These are phyloP conservation scores for Aspergillus diversus DNA, from an alignment of 495 filamentous ascomycete genomes.

Conservation along the genomic window DNA sequence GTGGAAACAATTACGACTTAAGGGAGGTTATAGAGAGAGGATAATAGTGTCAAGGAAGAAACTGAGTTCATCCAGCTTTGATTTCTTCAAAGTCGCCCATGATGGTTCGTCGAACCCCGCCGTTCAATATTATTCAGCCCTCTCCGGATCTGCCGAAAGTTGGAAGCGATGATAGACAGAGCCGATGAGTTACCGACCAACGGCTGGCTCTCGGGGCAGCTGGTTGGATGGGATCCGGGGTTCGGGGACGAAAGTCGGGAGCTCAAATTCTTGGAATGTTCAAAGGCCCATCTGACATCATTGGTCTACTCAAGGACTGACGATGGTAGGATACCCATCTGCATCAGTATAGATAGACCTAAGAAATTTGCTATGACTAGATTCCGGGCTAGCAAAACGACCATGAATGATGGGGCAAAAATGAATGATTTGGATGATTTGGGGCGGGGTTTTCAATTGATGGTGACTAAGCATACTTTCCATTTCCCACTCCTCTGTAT, in stretches of 20 bases:
- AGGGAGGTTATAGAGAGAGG: neutral
- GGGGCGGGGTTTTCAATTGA: too few species aligned
- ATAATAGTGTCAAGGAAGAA: neutral
- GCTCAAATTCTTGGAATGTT: neutral
- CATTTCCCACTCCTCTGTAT: too few species aligned
- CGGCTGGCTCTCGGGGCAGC: neutral
- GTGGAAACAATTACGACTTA: neutral
- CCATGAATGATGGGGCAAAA: too few species aligned
- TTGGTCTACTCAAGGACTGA: neutral
- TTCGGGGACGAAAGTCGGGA: conserved; percentile 3
- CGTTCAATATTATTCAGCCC: conserved; percentile 10
- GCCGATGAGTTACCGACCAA: conserved; percentile 25
- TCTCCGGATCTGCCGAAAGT: conserved; percentile 25
- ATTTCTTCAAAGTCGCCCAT: neutral
- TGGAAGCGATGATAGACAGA: conserved; percentile 21
- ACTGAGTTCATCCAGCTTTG: neutral
- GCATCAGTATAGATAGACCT: neutral
- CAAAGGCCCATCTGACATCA: neutral
- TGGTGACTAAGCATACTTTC: too few species aligned
- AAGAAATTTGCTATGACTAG: too few species aligned
- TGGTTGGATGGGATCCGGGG: neutral
- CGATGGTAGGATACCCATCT: neutral
- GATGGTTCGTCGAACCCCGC: neutral
- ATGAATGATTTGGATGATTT: too few species aligned
- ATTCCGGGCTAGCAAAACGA: too few species aligned